A percentile compares a stretch with the other conserved stretches of the same genome.
phyloP scores from a whole-genome alignment of 2,329 filamentous ascomycete genomes.

The Trichophaea hybrida region DNA sequence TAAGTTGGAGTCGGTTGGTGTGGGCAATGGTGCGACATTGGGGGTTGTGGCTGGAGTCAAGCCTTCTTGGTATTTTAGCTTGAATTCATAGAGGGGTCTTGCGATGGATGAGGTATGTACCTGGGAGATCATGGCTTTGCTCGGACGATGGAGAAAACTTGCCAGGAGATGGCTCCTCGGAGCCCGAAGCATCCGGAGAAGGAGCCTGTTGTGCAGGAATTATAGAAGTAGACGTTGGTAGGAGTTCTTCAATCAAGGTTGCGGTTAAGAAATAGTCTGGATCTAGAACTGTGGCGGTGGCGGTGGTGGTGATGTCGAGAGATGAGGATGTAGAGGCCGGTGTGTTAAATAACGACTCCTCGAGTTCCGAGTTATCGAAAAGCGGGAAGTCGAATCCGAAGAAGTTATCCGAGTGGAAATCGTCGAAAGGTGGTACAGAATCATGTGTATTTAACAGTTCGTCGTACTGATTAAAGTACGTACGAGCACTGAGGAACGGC shows the following conservation, averaged over 20 bases:
- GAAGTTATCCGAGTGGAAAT: neutral
- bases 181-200: constrained; percentile 2
- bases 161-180: neutral
- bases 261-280: neutral
- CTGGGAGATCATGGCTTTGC: too few species aligned
- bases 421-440: neutral
- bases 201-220: neutral
- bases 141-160: too few species aligned
- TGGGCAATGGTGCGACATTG: neutral
- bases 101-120: too few species aligned
- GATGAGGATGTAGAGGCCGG: neutral
- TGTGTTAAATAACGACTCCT: neutral
- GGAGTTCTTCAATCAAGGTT: neutral
- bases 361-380: neutral
- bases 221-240: constrained; percentile 1
- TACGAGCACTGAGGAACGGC: neutral
- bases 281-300: neutral
- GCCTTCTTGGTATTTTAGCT: neutral
- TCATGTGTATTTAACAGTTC: neutral
- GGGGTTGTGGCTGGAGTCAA: neutral
- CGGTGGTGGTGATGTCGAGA: neutral
- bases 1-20: neutral
- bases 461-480: constrained; percentile 3
- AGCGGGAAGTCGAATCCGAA: constrained; percentile 3
- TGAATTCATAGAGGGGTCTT: too few species aligned